These are phyloP conservation scores for Euphorbia pulcherrima DNA, from an alignment of 345 rosid genomes.

Conservation along the genomic window DNA sequence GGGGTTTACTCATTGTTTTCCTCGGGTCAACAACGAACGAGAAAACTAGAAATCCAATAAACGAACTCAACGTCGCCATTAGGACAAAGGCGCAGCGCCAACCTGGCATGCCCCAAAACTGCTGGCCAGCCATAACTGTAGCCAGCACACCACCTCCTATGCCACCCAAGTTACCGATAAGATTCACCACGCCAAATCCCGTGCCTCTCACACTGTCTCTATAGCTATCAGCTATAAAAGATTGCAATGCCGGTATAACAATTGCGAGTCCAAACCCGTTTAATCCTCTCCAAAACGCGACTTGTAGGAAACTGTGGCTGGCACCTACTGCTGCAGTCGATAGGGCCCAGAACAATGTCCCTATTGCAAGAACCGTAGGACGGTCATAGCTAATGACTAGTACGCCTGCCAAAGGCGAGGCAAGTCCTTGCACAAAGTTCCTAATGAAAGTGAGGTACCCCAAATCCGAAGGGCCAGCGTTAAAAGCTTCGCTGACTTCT, in stretches of 20 bases:
- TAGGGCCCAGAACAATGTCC: slow-evolving; percentile 87
- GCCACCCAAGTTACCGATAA: slow-evolving; percentile 82
- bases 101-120: slow-evolving; percentile 66
- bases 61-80: slow-evolving; percentile 72
- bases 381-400: slow-evolving; percentile 76
- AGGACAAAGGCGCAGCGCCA: slow-evolving; percentile 92
- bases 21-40: slow-evolving; percentile 73
- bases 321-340: slow-evolving; percentile 94
- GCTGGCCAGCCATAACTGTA: slow-evolving; percentile 84
- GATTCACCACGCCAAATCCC: slow-evolving; percentile 78
- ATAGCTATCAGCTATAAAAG: slow-evolving; percentile 94
- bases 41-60: slow-evolving; percentile 77
- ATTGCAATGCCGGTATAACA: slow-evolving; percentile 95
- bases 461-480: slow-evolving; percentile 85
- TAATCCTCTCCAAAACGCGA: slow-evolving; percentile 88
- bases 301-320: slow-evolving; percentile 67
- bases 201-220: slow-evolving; percentile 76
- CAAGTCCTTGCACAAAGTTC: slow-evolving; percentile 85
- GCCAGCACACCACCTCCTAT: slow-evolving; percentile 97
- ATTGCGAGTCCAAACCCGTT: slow-evolving; percentile 95
- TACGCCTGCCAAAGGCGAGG: slow-evolving; percentile 89
- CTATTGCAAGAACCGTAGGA: slow-evolving; percentile 84
- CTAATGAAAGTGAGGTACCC: slow-evolving; percentile 94
- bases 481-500: slow-evolving; percentile 98
- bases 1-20: slow-evolving; percentile 22